Conservation (phyloP, 495 filamentous ascomycete species). For the Lindgomyces ingoldianus region DNA sequence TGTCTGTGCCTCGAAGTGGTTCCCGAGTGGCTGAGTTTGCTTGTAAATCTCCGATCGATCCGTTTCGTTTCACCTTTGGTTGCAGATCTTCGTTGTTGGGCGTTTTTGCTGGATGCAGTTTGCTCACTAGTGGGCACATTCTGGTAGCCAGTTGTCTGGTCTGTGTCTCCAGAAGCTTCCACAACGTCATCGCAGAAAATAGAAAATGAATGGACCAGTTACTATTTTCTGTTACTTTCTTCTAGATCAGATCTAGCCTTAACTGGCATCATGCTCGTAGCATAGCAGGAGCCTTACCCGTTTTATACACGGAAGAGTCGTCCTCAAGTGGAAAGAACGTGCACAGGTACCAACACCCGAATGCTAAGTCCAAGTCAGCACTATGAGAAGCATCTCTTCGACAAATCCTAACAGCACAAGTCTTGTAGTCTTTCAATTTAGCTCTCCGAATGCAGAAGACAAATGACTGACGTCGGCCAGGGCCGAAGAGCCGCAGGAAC, state of each 20-base stretch:
- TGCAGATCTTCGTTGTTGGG: no score
- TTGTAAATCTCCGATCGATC: neutral
- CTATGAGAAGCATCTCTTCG: neutral
- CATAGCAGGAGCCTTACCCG: neutral
- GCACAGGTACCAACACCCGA: neutral
- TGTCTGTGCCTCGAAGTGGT: neutral
- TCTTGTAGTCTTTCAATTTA: neutral
- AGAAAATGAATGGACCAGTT: neutral
- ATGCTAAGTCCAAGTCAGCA: neutral
- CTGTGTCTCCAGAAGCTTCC: neutral
- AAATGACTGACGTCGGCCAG: no score
- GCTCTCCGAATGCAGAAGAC: neutral
- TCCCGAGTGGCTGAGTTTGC: neutral
- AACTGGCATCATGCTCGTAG: neutral
- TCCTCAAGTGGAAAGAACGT: neutral
- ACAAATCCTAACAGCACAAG: neutral
- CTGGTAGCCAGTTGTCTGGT: neutral
- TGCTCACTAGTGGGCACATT: neutral
- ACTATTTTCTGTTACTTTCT: neutral
- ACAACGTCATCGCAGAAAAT: neutral
- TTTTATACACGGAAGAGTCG: neutral
- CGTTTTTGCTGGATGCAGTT: neutral
- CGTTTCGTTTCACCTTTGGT: no score
- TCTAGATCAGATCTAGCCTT: neutral
- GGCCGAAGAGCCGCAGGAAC: no score